phyloP scores from a whole-genome alignment of 805 yeast genomes.

The Suhomyces faveliae region DNA sequence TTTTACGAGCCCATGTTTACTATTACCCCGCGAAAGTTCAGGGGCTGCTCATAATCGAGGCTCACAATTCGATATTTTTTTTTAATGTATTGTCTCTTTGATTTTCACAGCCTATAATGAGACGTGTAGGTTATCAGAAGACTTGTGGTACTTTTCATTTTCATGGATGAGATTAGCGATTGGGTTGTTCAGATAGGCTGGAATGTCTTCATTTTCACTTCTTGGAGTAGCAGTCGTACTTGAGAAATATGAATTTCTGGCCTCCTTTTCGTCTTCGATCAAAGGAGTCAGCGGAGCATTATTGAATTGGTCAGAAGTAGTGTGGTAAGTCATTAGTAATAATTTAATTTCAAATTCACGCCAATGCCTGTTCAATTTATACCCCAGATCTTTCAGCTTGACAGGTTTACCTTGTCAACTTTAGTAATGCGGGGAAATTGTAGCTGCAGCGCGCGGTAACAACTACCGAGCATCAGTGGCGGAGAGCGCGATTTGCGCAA shows the following conservation, averaged over 20 bases:
- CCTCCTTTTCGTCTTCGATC: slow-evolving; percentile 7
- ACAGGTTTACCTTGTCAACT: not conserved
- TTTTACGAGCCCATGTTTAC: not conserved
- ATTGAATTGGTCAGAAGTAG: slow-evolving; percentile 14
- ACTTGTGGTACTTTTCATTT: slow-evolving; percentile 22
- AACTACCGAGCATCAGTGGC: not conserved
- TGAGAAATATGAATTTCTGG: slow-evolving; percentile 7
- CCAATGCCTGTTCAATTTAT: not conserved
- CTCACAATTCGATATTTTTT: not conserved
- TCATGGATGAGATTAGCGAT: slow-evolving; percentile 17
- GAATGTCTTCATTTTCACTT: slow-evolving; percentile 7
- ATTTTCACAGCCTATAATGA: slow-evolving; percentile 17
- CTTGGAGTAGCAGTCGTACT: slow-evolving; percentile 3
- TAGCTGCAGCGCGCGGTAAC: not conserved
- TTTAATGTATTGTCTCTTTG: not conserved
- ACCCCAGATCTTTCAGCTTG: not conserved
- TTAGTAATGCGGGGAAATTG: not conserved
- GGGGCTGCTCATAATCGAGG: not conserved
- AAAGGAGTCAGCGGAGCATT: slow-evolving; percentile 14
- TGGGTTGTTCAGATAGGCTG: slow-evolving; percentile 9
- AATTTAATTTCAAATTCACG: not conserved
- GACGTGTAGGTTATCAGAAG: slow-evolving; percentile 26
- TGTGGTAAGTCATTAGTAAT: slow-evolving; percentile 12
- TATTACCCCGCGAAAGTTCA: slow-evolving; percentile 1
- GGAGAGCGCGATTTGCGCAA: not conserved